Conservation (phyloP, 2,329 filamentous ascomycete genomes). For the Gaeumannomyces sp. region DNA sequence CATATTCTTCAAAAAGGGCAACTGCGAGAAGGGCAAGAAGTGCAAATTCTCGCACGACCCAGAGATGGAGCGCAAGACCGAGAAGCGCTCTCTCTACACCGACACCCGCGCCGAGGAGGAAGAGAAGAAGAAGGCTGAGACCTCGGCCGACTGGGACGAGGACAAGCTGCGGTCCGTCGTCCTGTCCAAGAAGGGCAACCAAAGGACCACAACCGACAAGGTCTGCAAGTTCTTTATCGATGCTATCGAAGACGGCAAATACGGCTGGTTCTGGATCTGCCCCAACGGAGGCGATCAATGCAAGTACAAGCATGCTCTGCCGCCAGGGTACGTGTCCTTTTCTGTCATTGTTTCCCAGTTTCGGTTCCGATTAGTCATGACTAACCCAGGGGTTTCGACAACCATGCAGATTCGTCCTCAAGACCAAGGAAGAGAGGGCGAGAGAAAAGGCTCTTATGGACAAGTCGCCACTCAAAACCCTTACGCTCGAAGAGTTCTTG, state of each 20-base stretch:
- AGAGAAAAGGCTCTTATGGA: slow-evolving; percentile 94
- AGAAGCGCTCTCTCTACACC: slow-evolving; percentile 87
- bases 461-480: slow-evolving; percentile 88
- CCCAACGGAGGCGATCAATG: slow-evolving; percentile 95
- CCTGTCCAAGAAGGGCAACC: slow-evolving; percentile 94
- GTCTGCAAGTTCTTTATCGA: slow-evolving; percentile 99
- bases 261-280: slow-evolving; percentile 98
- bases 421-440: slow-evolving; percentile 94
- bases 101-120: slow-evolving; percentile 71
- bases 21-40: slow-evolving; percentile 94
- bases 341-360: slow-evolving; percentile 3
- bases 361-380: neutral
- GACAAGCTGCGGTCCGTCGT: slow-evolving; percentile 90
- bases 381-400: slow-evolving; percentile 19
- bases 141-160: slow-evolving; percentile 96
- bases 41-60: slow-evolving; percentile 97
- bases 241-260: slow-evolving; percentile 96
- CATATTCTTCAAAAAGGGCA: slow-evolving; percentile 94
- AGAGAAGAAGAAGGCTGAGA: slow-evolving; percentile 80
- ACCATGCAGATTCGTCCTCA: slow-evolving; percentile 77
- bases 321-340: slow-evolving; percentile 68
- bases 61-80: slow-evolving; percentile 80
- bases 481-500: slow-evolving; percentile 95
- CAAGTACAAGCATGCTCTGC: slow-evolving; percentile 96
- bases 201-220: slow-evolving; percentile 91